phyloP scores from a whole-genome alignment of 805 yeast species.

The Priceomyces medius region DNA sequence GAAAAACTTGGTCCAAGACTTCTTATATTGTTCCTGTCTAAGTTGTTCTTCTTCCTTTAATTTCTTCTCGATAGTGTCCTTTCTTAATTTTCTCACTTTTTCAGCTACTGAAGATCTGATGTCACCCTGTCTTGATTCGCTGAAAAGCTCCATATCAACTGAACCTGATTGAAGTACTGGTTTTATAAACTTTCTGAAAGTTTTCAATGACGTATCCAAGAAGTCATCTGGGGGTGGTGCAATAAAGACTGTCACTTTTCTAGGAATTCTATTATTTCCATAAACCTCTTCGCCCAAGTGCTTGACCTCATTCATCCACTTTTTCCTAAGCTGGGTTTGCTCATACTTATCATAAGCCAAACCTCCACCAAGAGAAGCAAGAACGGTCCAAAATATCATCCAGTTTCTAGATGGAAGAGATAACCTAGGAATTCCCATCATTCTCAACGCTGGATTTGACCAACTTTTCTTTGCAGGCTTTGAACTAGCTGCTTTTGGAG shows the following conservation, averaged over 20 bases:
- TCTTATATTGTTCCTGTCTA: constrained; percentile 12
- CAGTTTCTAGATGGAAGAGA: constrained; percentile 89
- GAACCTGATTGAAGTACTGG: constrained; percentile 85
- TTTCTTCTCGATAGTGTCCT: constrained; percentile 22
- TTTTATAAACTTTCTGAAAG: constrained; percentile 77
- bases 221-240: constrained; percentile 98
- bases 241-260: constrained; percentile 77
- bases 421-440: constrained; percentile 79
- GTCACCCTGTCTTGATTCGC: constrained; percentile 85
- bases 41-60: constrained; percentile 7
- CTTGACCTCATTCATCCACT: constrained; percentile 63
- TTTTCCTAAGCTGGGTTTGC: constrained; percentile 61
- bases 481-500: not conserved
- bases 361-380: constrained; percentile 70
- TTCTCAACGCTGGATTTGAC: constrained; percentile 75
- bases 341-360: constrained; percentile 74
- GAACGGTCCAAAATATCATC: constrained; percentile 80
- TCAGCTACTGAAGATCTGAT: constrained; percentile 81
- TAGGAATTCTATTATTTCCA: constrained; percentile 52
- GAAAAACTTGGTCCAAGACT: constrained; percentile 30
- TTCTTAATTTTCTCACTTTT: constrained; percentile 69
- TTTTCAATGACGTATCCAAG: constrained; percentile 66
- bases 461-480: constrained; percentile 40
- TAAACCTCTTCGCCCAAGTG: constrained; percentile 48
- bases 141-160: constrained; percentile 73